Conservation (phyloP, 768 basidiomycete species). For the Lentinus brumalis region DNA sequence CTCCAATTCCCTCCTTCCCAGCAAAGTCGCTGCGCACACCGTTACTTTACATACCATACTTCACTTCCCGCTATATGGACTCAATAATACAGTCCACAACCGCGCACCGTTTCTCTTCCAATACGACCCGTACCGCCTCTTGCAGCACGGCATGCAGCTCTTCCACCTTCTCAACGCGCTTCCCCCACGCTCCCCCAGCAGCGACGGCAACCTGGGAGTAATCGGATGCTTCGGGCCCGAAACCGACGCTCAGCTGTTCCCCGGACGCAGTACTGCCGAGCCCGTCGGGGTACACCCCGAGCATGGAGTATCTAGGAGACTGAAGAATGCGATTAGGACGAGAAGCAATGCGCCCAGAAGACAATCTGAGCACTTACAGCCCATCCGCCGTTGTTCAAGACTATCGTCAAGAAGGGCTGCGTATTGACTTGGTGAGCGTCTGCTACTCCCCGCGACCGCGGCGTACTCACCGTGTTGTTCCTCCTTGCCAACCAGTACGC, state of each 20-base stretch:
- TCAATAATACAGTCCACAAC: conserved; percentile 58
- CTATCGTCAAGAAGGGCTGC: conserved; percentile 69
- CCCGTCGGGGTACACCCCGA: conserved; percentile 63
- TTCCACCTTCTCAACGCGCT: conserved; percentile 33
- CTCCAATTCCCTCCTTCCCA: background rate
- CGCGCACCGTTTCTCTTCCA: conserved; percentile 61
- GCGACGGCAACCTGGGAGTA: conserved; percentile 65
- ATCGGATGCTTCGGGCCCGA: conserved; percentile 64
- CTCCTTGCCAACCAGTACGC: conserved; percentile 71
- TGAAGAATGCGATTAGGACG: conserved; percentile 19
- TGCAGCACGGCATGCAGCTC: conserved; percentile 36
- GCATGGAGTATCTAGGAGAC: conserved; percentile 66
- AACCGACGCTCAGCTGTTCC: conserved; percentile 58
- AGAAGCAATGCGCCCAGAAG: background rate
- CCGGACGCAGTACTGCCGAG: conserved; percentile 47
- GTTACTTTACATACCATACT: background rate
- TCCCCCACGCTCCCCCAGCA: conserved; percentile 71
- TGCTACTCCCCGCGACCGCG: background rate
- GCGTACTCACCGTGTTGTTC: conserved; percentile 58
- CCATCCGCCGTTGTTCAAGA: conserved; percentile 77
- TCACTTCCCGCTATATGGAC: conserved; percentile 17
- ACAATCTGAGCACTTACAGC: conserved; percentile 38
- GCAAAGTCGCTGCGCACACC: background rate
- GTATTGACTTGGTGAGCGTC: background rate
- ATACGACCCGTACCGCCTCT: conserved; percentile 58